Percentiles rank a stretch among this genome's conserved stretches.
Conservation (phyloP, 2,329 filamentous ascomycete genomes). For the Metarhizium robertsii region DNA sequence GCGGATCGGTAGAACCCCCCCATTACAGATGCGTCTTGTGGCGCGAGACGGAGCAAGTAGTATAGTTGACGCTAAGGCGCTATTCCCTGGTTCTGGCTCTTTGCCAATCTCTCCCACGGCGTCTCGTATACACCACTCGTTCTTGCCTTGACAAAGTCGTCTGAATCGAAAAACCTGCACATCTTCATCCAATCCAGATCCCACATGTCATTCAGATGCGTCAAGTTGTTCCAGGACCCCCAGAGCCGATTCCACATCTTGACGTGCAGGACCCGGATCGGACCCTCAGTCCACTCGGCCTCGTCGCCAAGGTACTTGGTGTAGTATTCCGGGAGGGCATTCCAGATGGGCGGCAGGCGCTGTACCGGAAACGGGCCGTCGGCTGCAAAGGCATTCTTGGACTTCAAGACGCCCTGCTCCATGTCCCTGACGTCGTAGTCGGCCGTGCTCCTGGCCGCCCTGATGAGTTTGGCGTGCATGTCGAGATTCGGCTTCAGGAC, state of each 20-base stretch:
- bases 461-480: constrained; percentile 2
- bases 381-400: constrained; percentile 2
- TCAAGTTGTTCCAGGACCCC: constrained; percentile 4
- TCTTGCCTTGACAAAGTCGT: neutral
- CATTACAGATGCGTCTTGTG: too few species aligned
- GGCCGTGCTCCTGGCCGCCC: neutral
- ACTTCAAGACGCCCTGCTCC: constrained; percentile 3
- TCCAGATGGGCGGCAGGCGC: neutral
- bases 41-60: too few species aligned
- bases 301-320: neutral
- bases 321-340: constrained; percentile 2
- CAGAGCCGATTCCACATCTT: constrained; percentile 5
- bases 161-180: constrained; percentile 1
- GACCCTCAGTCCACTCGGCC: neutral
- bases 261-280: constrained; percentile 1
- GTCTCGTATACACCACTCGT: neutral
- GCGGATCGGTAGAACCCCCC: too few species aligned
- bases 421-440: constrained; percentile 1
- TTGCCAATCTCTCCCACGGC: neutral
- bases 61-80: too few species aligned
- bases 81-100: neutral
- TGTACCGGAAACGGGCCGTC: constrained; percentile 2
- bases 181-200: constrained; percentile 4
- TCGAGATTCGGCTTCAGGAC: constrained; percentile 2
- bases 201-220: constrained; percentile 4